These are phyloP conservation scores for Monosporascus cannonballus DNA, from an alignment of 2,329 filamentous ascomycete species.

Conservation along the genomic window DNA sequence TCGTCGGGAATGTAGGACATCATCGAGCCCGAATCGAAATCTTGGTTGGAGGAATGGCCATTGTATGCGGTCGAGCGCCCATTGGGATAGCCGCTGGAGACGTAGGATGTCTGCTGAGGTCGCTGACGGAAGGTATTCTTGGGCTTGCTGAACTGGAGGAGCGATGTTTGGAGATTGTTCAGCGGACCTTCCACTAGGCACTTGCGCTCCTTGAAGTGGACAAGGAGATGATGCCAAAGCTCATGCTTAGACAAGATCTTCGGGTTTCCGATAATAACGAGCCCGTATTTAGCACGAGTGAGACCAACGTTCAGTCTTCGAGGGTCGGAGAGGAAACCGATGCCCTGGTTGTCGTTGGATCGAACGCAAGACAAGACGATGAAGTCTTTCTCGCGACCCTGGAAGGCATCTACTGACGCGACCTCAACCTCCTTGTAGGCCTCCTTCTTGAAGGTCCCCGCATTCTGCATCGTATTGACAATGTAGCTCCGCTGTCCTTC, in stretches of 20 bases:
- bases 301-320: conserved; percentile 95
- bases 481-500: conserved; percentile 98
- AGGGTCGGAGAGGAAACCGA: conserved; percentile 96
- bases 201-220: conserved; percentile 95
- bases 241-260: conserved; percentile 98
- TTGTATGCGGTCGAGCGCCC: conserved; percentile 34
- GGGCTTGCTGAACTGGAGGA: conserved; percentile 90
- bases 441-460: conserved; percentile 96
- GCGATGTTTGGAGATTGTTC: conserved; percentile 89
- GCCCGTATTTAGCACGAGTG: conserved; percentile 91
- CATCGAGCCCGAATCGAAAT: conserved; percentile 77
- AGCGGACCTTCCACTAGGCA: conserved; percentile 94
- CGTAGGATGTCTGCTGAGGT: conserved; percentile 67
- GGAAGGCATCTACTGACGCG: conserved; percentile 96
- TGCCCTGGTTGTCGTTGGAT: conserved; percentile 98
- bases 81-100: conserved; percentile 28
- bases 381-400: conserved; percentile 97
- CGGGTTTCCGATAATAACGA: conserved; percentile 95
- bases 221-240: conserved; percentile 89
- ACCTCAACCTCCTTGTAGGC: conserved; percentile 98
- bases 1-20: conserved; percentile 96
- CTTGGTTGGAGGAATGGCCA: conserved; percentile 37
- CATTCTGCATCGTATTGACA: conserved; percentile 98
- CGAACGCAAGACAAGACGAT: conserved; percentile 97
- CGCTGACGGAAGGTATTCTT: conserved; percentile 92